phyloP scores from a whole-genome alignment of 1,139 yeast species.

The Candida glucosophila region DNA sequence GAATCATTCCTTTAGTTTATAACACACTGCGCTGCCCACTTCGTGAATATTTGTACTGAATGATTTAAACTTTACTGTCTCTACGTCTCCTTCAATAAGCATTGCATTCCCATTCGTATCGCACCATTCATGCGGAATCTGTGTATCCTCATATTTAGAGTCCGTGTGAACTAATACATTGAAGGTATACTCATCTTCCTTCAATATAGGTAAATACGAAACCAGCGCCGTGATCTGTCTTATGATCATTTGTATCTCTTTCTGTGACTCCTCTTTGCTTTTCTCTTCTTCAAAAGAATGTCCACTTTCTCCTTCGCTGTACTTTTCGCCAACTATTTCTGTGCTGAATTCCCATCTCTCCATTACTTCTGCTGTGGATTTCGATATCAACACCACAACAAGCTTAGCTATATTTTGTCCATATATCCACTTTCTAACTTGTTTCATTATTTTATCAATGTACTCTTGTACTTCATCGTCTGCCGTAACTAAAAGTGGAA shows the following conservation, averaged over 20 bases:
- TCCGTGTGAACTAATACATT: conserved; percentile 83
- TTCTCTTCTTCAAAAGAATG: conserved; percentile 13
- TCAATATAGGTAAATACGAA: conserved; percentile 71
- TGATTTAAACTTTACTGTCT: conserved; percentile 59
- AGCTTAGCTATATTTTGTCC: conserved; percentile 63
- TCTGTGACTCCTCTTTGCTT: conserved; percentile 47
- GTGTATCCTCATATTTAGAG: conserved; percentile 42
- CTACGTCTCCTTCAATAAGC: conserved; percentile 50
- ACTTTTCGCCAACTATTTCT: conserved; percentile 25
- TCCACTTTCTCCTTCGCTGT: conserved; percentile 6
- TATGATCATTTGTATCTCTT: conserved; percentile 75
- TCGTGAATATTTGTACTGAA: conserved; percentile 65
- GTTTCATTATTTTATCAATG: conserved; percentile 60
- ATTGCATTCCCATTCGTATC: conserved; percentile 58
- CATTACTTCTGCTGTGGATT: conserved; percentile 56
- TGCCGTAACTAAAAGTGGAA: conserved; percentile 62
- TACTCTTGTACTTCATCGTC: conserved; percentile 75
- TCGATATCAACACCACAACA: conserved; percentile 63
- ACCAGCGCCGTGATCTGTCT: conserved; percentile 87
- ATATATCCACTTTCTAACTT: conserved; percentile 74
- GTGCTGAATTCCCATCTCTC: conserved; percentile 87
- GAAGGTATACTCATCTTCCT: conserved; percentile 65
- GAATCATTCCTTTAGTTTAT: conserved; percentile 32
- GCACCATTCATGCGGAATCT: conserved; percentile 78
- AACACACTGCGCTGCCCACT: conserved; percentile 73